Evolutionary conservation across 345 rosid species (phyloP).

Genomic region (Camelina sativa): DNA sequence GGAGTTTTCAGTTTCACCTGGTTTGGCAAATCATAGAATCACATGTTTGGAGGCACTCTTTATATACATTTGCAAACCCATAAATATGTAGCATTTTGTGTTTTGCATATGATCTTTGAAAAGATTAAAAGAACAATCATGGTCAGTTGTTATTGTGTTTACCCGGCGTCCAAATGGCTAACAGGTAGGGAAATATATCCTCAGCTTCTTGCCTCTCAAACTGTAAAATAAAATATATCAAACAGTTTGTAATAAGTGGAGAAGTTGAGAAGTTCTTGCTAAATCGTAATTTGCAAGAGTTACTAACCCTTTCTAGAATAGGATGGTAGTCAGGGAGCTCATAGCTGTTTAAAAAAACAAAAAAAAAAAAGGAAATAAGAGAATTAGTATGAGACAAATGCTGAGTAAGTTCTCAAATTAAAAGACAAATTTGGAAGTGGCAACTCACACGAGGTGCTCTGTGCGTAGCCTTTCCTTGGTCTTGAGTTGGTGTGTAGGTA

Average conservation of each 20-base stretch:
- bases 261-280: slow-evolving; percentile 8
- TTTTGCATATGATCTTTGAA: neutral
- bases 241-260: neutral
- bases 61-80: slow-evolving; percentile 4
- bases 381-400: neutral
- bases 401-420: slow-evolving; percentile 1
- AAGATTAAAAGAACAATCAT: neutral
- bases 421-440: neutral
- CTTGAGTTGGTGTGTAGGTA: slow-evolving; percentile 72
- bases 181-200: slow-evolving; percentile 72
- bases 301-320: slow-evolving; percentile 72
- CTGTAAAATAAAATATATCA: slow-evolving; percentile 48
- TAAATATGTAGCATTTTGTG: neutral
- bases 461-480: slow-evolving; percentile 70
- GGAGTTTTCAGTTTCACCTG: slow-evolving; percentile 84
- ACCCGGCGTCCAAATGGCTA: slow-evolving; percentile 98
- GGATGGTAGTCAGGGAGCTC: slow-evolving; percentile 88
- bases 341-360: slow-evolving; percentile 50
- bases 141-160: slow-evolving; percentile 7
- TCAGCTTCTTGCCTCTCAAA: slow-evolving; percentile 73
- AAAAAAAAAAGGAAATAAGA: neutral
- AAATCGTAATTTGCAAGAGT: slow-evolving; percentile 17
- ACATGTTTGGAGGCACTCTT: neutral
- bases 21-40: slow-evolving; percentile 3
- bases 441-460: slow-evolving; percentile 89